Conservation (phyloP, 225 moss, liverwort and hornwort species). For the Bryum argenteum region DNA sequence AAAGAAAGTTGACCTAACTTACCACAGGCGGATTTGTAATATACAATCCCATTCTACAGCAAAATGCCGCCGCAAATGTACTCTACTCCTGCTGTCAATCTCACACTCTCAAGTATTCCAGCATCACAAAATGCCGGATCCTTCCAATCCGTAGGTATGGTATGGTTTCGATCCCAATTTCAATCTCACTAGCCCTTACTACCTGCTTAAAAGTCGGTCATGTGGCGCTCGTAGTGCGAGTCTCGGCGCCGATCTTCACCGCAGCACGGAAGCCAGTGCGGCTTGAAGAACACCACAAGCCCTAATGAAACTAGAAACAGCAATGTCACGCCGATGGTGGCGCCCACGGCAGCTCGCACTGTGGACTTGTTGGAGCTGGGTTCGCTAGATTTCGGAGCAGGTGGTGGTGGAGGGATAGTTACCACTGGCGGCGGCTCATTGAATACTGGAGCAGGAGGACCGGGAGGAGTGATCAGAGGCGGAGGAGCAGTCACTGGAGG, state of each 20-base stretch:
- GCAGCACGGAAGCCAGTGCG: constrained; percentile 57
- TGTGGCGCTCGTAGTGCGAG: constrained; percentile 43
- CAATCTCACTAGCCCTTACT: too few relatives aligned
- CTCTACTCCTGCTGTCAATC: constrained; percentile 9
- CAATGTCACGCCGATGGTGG: constrained; percentile 36
- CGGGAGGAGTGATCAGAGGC: background rate
- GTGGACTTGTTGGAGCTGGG: constrained; percentile 37
- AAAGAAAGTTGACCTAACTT: constrained; percentile 3
- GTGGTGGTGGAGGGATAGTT: constrained; percentile 14
- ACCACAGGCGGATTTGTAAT: constrained; percentile 24
- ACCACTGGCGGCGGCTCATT: constrained; percentile 22
- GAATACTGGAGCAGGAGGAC: constrained; percentile 4
- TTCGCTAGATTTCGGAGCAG: constrained; percentile 7
- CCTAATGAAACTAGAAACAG: constrained; percentile 34
- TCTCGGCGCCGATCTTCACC: constrained; percentile 39
- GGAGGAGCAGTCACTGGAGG: constrained; percentile 11
- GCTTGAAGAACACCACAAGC: constrained; percentile 44
- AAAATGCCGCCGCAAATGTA: background rate
- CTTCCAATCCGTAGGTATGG: constrained; percentile 6
- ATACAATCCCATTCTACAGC: constrained; percentile 30
- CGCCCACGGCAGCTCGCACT: constrained; percentile 46
- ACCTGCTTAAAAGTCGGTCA: constrained; percentile 39
- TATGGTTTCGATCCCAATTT: too few relatives aligned
- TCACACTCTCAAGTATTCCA: constrained; percentile 30
- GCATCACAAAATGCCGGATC: constrained; percentile 39